Conservation (phyloP, 345 rosid species). For the Conringia planisiliqua region DNA sequence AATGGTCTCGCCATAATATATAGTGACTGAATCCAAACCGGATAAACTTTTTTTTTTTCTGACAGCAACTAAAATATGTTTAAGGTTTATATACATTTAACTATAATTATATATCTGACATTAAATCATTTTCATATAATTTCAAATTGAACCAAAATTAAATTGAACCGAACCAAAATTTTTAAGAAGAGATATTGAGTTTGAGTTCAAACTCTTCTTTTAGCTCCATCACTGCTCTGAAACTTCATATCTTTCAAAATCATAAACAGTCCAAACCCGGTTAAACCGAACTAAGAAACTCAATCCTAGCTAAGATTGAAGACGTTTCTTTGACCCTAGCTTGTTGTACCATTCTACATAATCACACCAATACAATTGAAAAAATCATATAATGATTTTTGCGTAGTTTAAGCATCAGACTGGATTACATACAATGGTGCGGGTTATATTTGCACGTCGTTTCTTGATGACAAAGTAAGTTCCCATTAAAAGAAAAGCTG, state of each 20-base stretch:
- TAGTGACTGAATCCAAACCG: not conserved
- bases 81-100: not conserved
- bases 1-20: not conserved
- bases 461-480: slow-evolving; percentile 27
- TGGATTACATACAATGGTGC: slow-evolving; percentile 26
- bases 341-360: not conserved
- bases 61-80: not conserved
- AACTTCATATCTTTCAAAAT: too few species aligned
- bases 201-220: too few species aligned
- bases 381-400: not conserved
- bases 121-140: too few species aligned
- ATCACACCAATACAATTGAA: not conserved
- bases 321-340: not conserved
- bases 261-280: not conserved
- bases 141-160: too few species aligned
- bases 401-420: slow-evolving; percentile 11
- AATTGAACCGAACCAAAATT: too few species aligned
- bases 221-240: too few species aligned
- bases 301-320: not conserved
- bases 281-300: too few species aligned
- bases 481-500: slow-evolving; percentile 10
- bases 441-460: slow-evolving; percentile 19
- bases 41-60: not conserved
- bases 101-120: too few species aligned
- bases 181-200: too few species aligned